Conservation (phyloP, 1,284 basidiomycete species). For the Ustilago curta region DNA sequence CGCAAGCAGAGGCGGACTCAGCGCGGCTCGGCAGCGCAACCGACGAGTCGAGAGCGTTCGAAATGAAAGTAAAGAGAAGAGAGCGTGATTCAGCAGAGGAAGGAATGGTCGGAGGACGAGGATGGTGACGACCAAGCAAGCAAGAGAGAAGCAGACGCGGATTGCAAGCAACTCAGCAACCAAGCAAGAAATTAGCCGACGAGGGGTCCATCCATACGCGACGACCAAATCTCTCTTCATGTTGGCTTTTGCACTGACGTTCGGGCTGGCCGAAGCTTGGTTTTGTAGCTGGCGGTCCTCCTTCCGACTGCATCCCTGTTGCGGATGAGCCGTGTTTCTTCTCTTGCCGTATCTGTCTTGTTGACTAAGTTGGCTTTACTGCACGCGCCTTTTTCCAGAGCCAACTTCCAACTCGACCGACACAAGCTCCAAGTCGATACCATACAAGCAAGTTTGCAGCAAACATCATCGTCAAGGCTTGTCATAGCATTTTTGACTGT, state of each 20-base stretch:
- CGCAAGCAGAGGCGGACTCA: background rate
- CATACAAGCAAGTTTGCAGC: background rate
- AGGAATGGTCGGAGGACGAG: background rate
- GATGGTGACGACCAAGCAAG: background rate
- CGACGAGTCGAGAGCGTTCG: background rate
- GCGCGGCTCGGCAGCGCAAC: background rate
- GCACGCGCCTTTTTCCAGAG: slow-evolving; percentile 7
- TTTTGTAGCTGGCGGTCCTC: background rate
- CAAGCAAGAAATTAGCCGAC: slow-evolving; percentile 6
- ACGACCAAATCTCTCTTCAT: slow-evolving; percentile 1
- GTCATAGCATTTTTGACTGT: too few relatives aligned
- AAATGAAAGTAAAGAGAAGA: background rate
- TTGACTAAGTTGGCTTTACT: background rate
- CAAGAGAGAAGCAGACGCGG: background rate
- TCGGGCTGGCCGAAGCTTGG: slow-evolving; percentile 4
- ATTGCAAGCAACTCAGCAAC: background rate
- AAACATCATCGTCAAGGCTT: background rate
- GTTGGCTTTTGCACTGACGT: background rate
- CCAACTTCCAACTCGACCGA: background rate
- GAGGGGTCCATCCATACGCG: slow-evolving; percentile 12
- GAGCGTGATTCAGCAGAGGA: background rate
- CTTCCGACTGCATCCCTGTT: background rate
- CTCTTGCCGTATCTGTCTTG: background rate
- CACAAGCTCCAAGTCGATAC: background rate
- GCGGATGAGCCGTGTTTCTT: slow-evolving; percentile 1